A percentile compares a stretch with the other conserved stretches of the same genome.
phyloP scores from a whole-genome alignment of 495 filamentous ascomycete species.

The Penicillium psychrofluorescens region DNA sequence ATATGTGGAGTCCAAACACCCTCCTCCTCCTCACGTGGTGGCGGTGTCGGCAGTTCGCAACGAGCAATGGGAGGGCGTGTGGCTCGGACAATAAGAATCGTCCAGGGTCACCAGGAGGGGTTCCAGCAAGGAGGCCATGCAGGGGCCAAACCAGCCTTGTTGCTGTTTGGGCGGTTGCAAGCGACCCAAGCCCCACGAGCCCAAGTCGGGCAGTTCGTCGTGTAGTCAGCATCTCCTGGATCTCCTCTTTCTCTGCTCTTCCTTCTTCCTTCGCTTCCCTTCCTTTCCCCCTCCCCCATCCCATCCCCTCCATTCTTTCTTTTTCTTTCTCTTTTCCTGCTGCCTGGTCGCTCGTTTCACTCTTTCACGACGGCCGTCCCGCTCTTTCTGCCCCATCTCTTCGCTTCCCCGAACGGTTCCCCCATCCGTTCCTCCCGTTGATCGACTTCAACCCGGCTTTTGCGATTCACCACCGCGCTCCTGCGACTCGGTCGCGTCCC shows the following conservation, averaged over 20 bases:
- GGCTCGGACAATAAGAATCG: neutral
- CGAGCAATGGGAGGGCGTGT: slow-evolving; percentile 8
- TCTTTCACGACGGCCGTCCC: slow-evolving; percentile 33
- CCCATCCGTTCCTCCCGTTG: slow-evolving; percentile 19
- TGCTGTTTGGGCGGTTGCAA: neutral
- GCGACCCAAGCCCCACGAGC: neutral
- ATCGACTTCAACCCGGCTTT: slow-evolving; percentile 24
- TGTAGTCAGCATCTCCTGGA: slow-evolving; percentile 26
- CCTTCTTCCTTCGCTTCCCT: slow-evolving; percentile 16
- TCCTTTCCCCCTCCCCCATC: slow-evolving; percentile 19
- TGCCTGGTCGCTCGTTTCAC: slow-evolving; percentile 34
- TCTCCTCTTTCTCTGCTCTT: slow-evolving; percentile 14
- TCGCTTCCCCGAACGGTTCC: slow-evolving; percentile 23
- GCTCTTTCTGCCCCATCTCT: slow-evolving; percentile 18
- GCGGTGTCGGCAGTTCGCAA: slow-evolving; percentile 16
- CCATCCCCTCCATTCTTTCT: slow-evolving; percentile 14
- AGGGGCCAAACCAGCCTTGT: slow-evolving; percentile 10
- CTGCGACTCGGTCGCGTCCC: neutral
- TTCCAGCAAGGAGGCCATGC: slow-evolving; percentile 12
- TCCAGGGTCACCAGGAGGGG: neutral
- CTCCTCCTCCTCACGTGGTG: slow-evolving; percentile 17
- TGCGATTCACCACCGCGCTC: slow-evolving; percentile 9
- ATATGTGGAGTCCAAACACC: no score
- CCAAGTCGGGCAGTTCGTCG: neutral
- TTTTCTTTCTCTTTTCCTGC: slow-evolving; percentile 17